Evolutionary conservation across 2,329 filamentous ascomycete genomes (phyloP), one percentile per base, ranked within the genome.

Genomic region (Zasmidium angulare): DNA sequence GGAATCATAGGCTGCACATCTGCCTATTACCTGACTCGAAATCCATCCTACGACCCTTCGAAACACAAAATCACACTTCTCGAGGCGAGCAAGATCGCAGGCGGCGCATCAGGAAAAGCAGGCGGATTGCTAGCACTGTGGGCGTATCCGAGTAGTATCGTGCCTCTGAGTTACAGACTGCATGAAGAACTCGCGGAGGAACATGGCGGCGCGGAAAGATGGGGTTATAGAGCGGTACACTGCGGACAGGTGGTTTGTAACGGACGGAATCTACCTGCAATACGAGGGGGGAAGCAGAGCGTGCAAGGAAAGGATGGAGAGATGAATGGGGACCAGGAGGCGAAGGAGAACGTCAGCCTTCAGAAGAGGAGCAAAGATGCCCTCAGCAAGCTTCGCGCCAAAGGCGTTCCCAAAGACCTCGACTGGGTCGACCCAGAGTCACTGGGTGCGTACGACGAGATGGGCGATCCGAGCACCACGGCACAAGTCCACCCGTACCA

Each of bases 31-130:
- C 81, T 98, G 47, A 95, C 92, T 1, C 87, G 90, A 64, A 93
- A 98, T 74, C 87, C 90, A 24, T 86, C 84, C 26, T 98, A 90
- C 78, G 83, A 95, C 73, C 86, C 87, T 46, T 76, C 83, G 21
- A 84, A 85, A 55, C 90, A 96, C 74, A 87, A 82, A 55, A 88
- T 98, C 69, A 96, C 90, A 1, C 81, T 99, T 26, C 82, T 98
- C 56, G 95, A 99, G 79, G 92, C 95, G 0, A 87, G 86, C 2
- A 82, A 87, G 48, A 88, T 98, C 64, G 95, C 95, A 6, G 86
- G 91, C n/a, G 93, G 90, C 22, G 93, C 95, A 40, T 96, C 92
- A 9, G 95, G 95, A 46, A 98, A 97, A 77, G 93, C 95, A 0
- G 95, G 95, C 17, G 95, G 95, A 1, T 81, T 99, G 3, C 82